These are phyloP conservation scores for Torulaspora indica DNA, from an alignment of 805 yeast genomes.

Conservation along the genomic window DNA sequence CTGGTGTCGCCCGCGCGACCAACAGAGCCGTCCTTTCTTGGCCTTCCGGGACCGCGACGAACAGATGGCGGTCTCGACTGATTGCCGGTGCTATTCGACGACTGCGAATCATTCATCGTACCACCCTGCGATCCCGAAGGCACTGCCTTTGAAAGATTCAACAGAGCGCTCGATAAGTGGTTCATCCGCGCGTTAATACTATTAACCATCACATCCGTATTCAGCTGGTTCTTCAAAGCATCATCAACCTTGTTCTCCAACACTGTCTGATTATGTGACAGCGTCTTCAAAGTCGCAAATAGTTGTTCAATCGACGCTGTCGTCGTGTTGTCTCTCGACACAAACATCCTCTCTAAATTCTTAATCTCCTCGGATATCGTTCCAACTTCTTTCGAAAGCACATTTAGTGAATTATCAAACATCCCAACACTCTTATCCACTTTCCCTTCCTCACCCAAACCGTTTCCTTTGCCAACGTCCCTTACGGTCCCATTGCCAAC, in stretches of 20 bases:
- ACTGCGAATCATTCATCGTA: background rate
- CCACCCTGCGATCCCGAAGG: slow-evolving; percentile 1
- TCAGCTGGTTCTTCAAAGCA: slow-evolving; percentile 34
- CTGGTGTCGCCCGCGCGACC: slow-evolving; percentile 2
- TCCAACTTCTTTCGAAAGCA: slow-evolving; percentile 11
- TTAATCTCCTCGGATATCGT: slow-evolving; percentile 14
- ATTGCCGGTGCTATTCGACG: background rate
- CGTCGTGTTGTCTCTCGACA: slow-evolving; percentile 18
- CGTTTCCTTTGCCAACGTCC: background rate
- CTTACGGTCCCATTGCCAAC: background rate
- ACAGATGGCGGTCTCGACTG: slow-evolving; percentile 14
- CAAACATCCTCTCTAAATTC: slow-evolving; percentile 18
- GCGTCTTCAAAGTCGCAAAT: slow-evolving; percentile 27
- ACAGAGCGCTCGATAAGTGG: slow-evolving; percentile 10
- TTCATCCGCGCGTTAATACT: slow-evolving; percentile 24
- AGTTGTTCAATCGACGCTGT: slow-evolving; percentile 24
- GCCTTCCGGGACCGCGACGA: slow-evolving; percentile 36
- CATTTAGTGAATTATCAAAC: background rate
- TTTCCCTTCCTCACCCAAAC: background rate
- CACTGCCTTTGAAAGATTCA: slow-evolving; percentile 6
- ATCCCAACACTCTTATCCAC: background rate
- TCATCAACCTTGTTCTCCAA: slow-evolving; percentile 37
- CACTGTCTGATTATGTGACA: slow-evolving; percentile 35
- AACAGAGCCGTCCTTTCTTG: slow-evolving; percentile 26
- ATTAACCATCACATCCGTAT: slow-evolving; percentile 35